Base-by-base conservation (phyloP, 192 early-diverging fungal species). In the Backusella tuberculispora region DNA sequence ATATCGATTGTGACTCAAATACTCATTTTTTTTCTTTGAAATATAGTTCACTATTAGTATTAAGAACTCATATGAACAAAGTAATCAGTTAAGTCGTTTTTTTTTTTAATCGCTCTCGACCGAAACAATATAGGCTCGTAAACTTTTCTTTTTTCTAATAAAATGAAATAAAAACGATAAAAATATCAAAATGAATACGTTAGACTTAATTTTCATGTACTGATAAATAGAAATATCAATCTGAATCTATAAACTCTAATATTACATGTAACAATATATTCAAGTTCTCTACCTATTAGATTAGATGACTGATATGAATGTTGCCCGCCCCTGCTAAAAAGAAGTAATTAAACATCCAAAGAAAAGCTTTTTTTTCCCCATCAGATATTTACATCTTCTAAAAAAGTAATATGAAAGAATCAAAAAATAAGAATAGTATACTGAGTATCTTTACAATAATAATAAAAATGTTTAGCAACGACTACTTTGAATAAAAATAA, bases 211-310 rank as follows among this genome's bases (percentile, higher is more conserved):
- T 12, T 60, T 12, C 21, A 4, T 19, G 26, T 60, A 10, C 8
- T 53, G 19, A 10, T 8, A 53, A 53, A 53, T 9, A 21, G n/a
- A 53, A 60, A 60, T 26, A 26, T 60, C 12, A 60, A 60, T 26
- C 53, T 60, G 53, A 26, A 60, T 24, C 3, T 60, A 60, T 60
- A 60, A 34, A 26, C 53, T 26, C 19, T 26, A 24, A 26, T 60
- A 60, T 26, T 26, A 60, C 5, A 60, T 60, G 53, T 60, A 60
- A 60, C 53, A 26, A 26, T 26, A 60, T 60, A 60, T 60, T 60
- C 21, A 60, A 60, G 53, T 60, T 60, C 53, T 26, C 53, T 60
- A 60, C 53, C 53, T 60, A 60, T 60, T 60, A 60, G 53, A 60
- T 24, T 24, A 12, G 21, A 13, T 60, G 9, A 60, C 53, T 26